Base-by-base conservation (phyloP, 768 basidiomycete genomes). In the Russula sp. region DNA sequence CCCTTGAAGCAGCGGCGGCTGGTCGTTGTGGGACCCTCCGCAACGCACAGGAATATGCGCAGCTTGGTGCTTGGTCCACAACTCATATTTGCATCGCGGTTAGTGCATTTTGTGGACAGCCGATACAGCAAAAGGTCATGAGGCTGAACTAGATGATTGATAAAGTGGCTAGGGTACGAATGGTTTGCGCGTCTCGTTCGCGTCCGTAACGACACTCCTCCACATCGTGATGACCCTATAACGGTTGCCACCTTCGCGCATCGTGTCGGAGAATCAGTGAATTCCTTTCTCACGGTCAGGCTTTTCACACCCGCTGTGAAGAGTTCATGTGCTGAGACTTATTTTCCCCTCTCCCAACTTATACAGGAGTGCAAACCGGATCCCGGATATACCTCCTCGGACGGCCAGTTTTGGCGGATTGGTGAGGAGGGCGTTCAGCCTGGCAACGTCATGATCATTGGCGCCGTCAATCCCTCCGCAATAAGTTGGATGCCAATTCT, bases 141-240 rank as follows among this genome's bases (percentile, higher is more conserved):
- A 44, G 14, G 14, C 42, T 44, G 42, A 44, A 35, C 22, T 16
- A n/a, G 16, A n/a, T 10, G 32, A 51, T 6, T 35, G 0, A n/a
- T 27, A 16, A 10, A 63, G 60, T 65, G 63, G 63, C 13, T 40
- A 32, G 63, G 63, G 1, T 65, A 65, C 40, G 56, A 62, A 9
- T 48, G 50, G 3, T 65, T 61, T 34, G 63, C 48, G 39, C 42
- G 54, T 4, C 60, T 44, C 18, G 20, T 65, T 8, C 63, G 50
- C 8, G 63, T 57, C 31, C 48, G 22, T 1, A 53, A 56, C 18
- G 63, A 62, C 35, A 55, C 59, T 20, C 54, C 18, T 22, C 52
- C 20, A 5, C 59, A 22, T 27, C 27, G 27, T 27, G 27, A 27
- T n/a, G 40, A 50, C 20, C 59, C 60, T 1, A 42, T 65, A 14